A percentile compares a stretch with the other conserved stretches of the same genome.
Evolutionary conservation across 1,284 basidiomycete genomes (phyloP).

Genomic region (Tilletia caries): DNA sequence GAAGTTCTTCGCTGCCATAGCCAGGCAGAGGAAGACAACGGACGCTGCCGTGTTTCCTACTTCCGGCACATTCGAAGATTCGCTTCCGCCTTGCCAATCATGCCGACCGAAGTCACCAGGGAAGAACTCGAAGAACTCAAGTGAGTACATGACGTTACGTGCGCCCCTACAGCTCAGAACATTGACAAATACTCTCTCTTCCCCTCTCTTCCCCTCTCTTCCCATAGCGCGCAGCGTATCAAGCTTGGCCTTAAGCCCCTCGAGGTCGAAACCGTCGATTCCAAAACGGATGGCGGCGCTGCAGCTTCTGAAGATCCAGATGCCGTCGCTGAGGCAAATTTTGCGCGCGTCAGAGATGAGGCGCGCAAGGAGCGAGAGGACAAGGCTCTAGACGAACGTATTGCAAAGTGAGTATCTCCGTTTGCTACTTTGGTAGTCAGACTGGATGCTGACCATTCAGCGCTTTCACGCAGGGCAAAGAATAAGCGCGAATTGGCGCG

Average conservation of each 20-base stretch:
- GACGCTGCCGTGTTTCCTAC: too few species aligned
- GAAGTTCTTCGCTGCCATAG: too few species aligned
- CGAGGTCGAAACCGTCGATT: conserved; percentile 66
- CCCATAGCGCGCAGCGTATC: conserved; percentile 73
- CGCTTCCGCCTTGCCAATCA: background rate
- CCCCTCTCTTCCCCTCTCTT: background rate
- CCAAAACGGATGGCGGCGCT: conserved; percentile 39
- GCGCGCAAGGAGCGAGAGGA: conserved; percentile 71
- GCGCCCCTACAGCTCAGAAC: too few species aligned
- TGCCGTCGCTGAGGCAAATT: conserved; percentile 46
- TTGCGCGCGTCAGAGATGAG: conserved; percentile 60
- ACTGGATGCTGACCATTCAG: background rate
- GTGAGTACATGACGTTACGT: conserved; percentile 9
- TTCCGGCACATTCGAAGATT: too few species aligned
- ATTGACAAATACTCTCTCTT: background rate
- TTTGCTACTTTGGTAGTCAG: background rate
- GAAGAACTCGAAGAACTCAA: conserved; percentile 8
- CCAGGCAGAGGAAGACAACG: too few species aligned
- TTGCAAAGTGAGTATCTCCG: conserved; percentile 27
- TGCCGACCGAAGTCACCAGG: background rate
- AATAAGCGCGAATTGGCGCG: conserved; percentile 85
- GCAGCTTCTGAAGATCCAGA: conserved; percentile 52
- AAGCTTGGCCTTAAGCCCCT: conserved; percentile 90
- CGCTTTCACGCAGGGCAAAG: conserved; percentile 55
- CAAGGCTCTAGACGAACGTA: conserved; percentile 58